These are phyloP conservation scores for Byssothecium circinans DNA, from an alignment of 2,329 filamentous ascomycete genomes.

Conservation along the genomic window DNA sequence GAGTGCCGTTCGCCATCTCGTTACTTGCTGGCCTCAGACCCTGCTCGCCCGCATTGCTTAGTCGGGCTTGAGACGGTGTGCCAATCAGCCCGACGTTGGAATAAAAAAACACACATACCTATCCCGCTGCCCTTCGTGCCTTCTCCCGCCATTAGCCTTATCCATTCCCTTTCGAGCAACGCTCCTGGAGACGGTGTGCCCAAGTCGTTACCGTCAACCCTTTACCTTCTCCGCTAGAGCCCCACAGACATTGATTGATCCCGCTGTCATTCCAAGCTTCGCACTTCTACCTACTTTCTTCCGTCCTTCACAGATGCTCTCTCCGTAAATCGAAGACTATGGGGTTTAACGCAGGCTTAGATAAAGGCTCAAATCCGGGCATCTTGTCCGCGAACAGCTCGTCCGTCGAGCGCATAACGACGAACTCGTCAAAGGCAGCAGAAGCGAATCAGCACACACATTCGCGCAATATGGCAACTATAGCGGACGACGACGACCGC, in stretches of 20 bases:
- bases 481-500: constrained; percentile 61
- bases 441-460: constrained; percentile 18
- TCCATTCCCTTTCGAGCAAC: constrained; percentile 32
- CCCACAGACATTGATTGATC: constrained; percentile 33
- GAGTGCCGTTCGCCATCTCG: constrained; percentile 31
- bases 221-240: constrained; percentile 23
- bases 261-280: constrained; percentile 7
- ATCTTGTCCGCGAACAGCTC: constrained; percentile 11
- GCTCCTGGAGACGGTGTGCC: constrained; percentile 26
- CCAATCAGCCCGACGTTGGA: constrained; percentile 23
- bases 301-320: constrained; percentile 23
- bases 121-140: constrained; percentile 17
- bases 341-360: constrained; percentile 31
- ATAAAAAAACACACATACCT: constrained; percentile 29
- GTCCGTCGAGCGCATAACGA: constrained; percentile 20
- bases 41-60: constrained; percentile 16
- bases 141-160: constrained; percentile 19
- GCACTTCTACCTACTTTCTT: constrained; percentile 22
- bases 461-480: constrained; percentile 49
- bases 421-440: constrained; percentile 29
- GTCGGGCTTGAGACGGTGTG: constrained; percentile 17
- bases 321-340: constrained; percentile 28
- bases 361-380: constrained; percentile 15
- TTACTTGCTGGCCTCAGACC: constrained; percentile 23
- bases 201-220: constrained; percentile 31